Conservation (phyloP, 306 rosid genomes). For the Cicer chorassanicum region DNA sequence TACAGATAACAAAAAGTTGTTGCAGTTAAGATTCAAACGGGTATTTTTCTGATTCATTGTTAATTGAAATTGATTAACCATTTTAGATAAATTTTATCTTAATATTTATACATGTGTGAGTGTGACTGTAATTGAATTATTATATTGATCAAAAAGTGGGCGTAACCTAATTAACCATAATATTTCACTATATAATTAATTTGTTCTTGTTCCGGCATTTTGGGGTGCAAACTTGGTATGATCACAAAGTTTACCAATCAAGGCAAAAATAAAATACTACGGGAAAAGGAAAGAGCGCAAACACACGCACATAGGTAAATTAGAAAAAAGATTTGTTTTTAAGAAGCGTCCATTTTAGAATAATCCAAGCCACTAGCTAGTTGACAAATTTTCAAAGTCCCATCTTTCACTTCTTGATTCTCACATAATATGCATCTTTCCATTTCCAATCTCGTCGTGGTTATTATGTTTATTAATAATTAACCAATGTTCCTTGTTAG, state of each 20-base stretch:
- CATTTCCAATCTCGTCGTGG: constrained; percentile 38
- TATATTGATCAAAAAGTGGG: no score
- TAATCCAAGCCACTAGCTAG: constrained; percentile 46
- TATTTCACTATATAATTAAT: neutral
- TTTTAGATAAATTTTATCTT: no score
- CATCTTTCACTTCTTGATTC: constrained; percentile 51
- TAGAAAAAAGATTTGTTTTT: constrained; percentile 2
- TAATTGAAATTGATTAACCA: no score
- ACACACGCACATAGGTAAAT: constrained; percentile 30
- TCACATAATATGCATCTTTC: constrained; percentile 21
- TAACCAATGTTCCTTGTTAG: constrained; percentile 23
- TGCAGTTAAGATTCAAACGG: no score
- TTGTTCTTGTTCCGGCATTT: neutral
- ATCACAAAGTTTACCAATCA: constrained; percentile 13
- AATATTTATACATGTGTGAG: no score
- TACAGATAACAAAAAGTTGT: no score
- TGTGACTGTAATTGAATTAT: no score
- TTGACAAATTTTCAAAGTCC: constrained; percentile 46
- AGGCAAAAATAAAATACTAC: constrained; percentile 33
- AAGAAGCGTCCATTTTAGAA: constrained; percentile 30
- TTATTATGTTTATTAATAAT: constrained; percentile 38
- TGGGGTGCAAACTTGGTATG: constrained; percentile 23
- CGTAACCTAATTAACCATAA: neutral
- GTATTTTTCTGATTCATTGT: no score
- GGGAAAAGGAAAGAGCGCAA: constrained; percentile 36